Conservation (phyloP, 2,329 filamentous ascomycete species). For the Penicillium polonicum region DNA sequence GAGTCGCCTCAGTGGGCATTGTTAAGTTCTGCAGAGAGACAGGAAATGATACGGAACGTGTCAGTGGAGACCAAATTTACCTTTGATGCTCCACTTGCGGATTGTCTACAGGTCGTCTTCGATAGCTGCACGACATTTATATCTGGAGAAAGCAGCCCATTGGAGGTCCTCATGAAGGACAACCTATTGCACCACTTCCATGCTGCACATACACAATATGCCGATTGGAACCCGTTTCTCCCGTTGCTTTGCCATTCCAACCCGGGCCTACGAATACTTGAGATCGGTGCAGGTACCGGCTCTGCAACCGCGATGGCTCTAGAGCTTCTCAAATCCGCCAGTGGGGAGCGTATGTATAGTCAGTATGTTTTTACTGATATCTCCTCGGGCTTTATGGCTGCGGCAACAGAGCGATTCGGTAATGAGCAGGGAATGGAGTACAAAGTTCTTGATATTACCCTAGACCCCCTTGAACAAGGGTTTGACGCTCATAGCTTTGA, state of each 20-base stretch:
- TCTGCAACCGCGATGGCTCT: slow-evolving; percentile 11
- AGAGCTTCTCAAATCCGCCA: slow-evolving; percentile 1
- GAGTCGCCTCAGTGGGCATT: background rate
- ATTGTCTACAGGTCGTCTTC: background rate
- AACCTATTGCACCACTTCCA: slow-evolving; percentile 3
- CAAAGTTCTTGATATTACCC: slow-evolving; percentile 6
- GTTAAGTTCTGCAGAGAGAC: background rate
- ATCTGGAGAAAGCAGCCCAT: background rate
- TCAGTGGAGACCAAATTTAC: background rate
- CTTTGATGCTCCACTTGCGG: slow-evolving; percentile 4
- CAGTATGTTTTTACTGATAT: slow-evolving; percentile 21
- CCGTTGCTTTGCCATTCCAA: slow-evolving; percentile 3
- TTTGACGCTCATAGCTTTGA: slow-evolving; percentile 6
- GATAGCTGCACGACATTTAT: background rate
- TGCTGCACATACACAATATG: slow-evolving; percentile 11
- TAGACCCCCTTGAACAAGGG: slow-evolving; percentile 6
- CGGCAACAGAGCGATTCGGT: slow-evolving; percentile 3
- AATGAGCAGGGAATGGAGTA: slow-evolving; percentile 1
- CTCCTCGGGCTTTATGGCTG: slow-evolving; percentile 6
- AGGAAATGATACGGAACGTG: background rate
- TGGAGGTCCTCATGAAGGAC: slow-evolving; percentile 10
- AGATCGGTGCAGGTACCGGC: slow-evolving; percentile 17
- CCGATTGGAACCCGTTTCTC: slow-evolving; percentile 2
- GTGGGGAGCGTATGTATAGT: slow-evolving; percentile 3
- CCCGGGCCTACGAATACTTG: slow-evolving; percentile 8